phyloP scores from a whole-genome alignment of 2,329 filamentous ascomycete genomes.

The Corynespora cassiicola region DNA sequence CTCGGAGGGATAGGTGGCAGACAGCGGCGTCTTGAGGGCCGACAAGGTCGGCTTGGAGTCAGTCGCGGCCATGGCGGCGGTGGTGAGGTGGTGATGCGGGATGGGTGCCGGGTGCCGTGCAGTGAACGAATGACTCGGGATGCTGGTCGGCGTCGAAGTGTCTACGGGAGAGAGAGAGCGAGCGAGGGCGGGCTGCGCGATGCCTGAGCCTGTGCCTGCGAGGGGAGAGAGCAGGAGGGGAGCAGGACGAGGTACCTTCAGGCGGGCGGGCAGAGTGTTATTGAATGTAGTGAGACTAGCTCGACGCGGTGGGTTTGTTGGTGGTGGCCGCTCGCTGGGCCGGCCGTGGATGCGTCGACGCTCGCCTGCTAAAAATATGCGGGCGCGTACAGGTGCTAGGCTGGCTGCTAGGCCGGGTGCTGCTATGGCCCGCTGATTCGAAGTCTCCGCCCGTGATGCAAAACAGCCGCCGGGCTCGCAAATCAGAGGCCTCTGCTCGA shows the following conservation, averaged over 20 bases:
- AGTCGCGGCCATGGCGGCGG: constrained; percentile 45
- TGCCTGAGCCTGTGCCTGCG: constrained; percentile 17
- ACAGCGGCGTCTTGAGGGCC: constrained; percentile 63
- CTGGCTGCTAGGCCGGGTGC: constrained; percentile 22
- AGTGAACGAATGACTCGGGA: constrained; percentile 37
- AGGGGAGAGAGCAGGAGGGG: constrained; percentile 10
- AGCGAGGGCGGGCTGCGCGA: constrained; percentile 31
- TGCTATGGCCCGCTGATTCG: constrained; percentile 17
- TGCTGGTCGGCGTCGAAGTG: constrained; percentile 26
- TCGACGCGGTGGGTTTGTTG: constrained; percentile 33
- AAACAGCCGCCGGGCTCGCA: constrained; percentile 35
- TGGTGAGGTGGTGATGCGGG: too few relatives aligned
- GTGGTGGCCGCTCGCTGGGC: constrained; percentile 39
- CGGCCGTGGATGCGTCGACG: constrained; percentile 19
- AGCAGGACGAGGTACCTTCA: constrained; percentile 28
- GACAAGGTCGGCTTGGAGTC: constrained; percentile 49
- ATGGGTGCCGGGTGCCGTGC: too few relatives aligned
- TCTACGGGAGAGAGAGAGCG: constrained; percentile 11
- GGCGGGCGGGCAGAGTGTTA: constrained; percentile 34
- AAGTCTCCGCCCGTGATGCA: constrained; percentile 23
- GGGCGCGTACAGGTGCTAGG: constrained; percentile 25
- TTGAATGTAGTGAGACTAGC: constrained; percentile 34
- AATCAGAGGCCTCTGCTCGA: constrained; percentile 28
- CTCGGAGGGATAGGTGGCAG: constrained; percentile 63
- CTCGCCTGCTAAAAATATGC: constrained; percentile 36